Base-by-base conservation (phyloP, 805 yeast genomes). In the Kodamaea laetipori region DNA sequence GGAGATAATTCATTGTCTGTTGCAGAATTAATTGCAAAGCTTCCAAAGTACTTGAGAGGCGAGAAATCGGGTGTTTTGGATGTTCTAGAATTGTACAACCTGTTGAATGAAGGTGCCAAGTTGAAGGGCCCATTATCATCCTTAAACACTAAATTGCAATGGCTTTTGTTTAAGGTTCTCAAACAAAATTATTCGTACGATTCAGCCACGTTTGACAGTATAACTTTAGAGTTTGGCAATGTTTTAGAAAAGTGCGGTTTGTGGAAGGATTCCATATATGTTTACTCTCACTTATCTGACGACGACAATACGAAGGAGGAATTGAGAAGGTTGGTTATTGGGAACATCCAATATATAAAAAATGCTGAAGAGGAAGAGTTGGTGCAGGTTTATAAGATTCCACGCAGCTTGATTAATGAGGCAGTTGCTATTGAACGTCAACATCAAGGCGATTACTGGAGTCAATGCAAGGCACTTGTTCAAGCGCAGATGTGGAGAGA, bases 241-340 rank as follows among this genome's bases (percentile, higher is more conserved):
- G 77, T 44, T 47, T 67, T 86, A 32, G 72, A 67, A 37, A 47
- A 63, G 6, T 57, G 57, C n/a, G 77, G 76, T 0, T 63, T 76
- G 39, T 74, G 77, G 72, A 69, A 70, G 45, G 85, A 82, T 49
- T 76, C 95, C 0, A 49, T 88, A 2, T 85, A 76, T 56, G 82
- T 85, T 2, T 70, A 80, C 31, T 68, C 82, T 12, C 88, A 84
- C 54, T 54, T 86, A 18, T 47, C 50, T 1, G 67, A 77, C 54
- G 84, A 83, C 46, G 54, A 48, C 0, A 54, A 58, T 0, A 77
- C 82, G 4, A 60, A 70, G 48, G 50, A 58, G 1, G 61, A 65
- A 17, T 71, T 86, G 3, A 58, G 67, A 12, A 47, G 57, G 1
- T 47, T 70, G 7, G 55, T 77, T 4, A 61, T 68, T 16, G 41